Percentiles rank a stretch among this genome's conserved stretches.
phyloP scores from a whole-genome alignment of 768 basidiomycete species.

The Favolaschia claudopus region DNA sequence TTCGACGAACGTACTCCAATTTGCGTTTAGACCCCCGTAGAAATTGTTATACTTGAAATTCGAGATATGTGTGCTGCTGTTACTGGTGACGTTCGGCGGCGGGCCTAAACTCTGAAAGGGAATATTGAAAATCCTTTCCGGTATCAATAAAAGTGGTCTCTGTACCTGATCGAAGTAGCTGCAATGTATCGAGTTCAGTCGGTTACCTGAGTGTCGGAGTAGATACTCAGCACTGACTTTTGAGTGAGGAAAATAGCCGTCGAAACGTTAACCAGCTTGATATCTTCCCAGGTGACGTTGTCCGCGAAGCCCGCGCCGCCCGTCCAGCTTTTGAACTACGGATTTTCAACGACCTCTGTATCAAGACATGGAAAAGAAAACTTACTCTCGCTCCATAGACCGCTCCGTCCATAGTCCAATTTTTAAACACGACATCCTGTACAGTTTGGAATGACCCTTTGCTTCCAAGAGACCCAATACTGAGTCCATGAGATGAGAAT shows the following conservation, averaged over 20 bases:
- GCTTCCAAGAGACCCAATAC: slow-evolving; percentile 55
- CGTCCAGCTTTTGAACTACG: slow-evolving; percentile 56
- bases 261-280: slow-evolving; percentile 50
- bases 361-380: not conserved
- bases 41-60: slow-evolving; percentile 47
- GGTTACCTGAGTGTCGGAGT: not conserved
- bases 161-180: slow-evolving; percentile 60
- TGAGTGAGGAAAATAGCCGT: slow-evolving; percentile 57
- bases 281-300: slow-evolving; percentile 57
- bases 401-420: slow-evolving; percentile 58
- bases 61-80: slow-evolving; percentile 43
- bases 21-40: slow-evolving; percentile 39
- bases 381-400: slow-evolving; percentile 53
- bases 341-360: slow-evolving; percentile 27
- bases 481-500: slow-evolving; percentile 56
- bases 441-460: slow-evolving; percentile 49
- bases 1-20: slow-evolving; percentile 48
- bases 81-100: slow-evolving; percentile 39
- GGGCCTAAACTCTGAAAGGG: slow-evolving; percentile 40
- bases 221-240: slow-evolving; percentile 36
- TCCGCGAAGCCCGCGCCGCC: slow-evolving; percentile 55
- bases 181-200: too few relatives aligned
- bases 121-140: not conserved
- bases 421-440: slow-evolving; percentile 52
- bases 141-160: too few relatives aligned